Evolutionary conservation across 208 protist species (phyloP).

Genomic region (Acanthamoeba healyi): DNA sequence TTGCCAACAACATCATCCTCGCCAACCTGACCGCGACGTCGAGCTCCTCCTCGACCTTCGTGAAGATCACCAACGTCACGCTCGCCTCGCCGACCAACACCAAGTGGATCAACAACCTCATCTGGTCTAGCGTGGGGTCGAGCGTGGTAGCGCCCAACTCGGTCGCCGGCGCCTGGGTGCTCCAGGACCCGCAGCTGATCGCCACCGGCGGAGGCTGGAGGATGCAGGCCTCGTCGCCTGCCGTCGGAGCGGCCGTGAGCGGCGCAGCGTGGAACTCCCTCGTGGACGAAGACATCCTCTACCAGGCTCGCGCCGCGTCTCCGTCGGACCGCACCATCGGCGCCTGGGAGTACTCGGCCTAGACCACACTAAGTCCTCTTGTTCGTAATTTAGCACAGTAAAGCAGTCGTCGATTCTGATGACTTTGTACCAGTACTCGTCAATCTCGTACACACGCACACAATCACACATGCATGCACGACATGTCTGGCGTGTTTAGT

Average conservation of each 20-base stretch:
- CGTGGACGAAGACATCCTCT: neutral
- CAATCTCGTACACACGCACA: no score
- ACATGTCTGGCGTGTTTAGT: no score
- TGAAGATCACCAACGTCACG: neutral
- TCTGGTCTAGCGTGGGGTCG: neutral
- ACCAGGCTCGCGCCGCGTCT: neutral
- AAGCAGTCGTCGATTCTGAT: neutral
- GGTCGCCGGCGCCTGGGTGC: neutral
- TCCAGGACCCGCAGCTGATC: neutral
- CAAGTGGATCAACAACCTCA: neutral
- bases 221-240: neutral
- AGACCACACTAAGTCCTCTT: no score
- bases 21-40: neutral
- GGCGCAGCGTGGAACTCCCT: neutral
- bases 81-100: neutral
- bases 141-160: no score
- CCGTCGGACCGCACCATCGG: neutral
- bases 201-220: neutral
- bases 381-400: no score
- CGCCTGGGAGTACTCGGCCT: neutral
- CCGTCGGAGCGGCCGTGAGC: neutral
- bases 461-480: no score
- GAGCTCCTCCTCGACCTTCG: neutral
- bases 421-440: neutral
- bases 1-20: slow-evolving; percentile 5